A percentile compares a stretch with the other conserved stretches of the same genome.
These are phyloP conservation scores for Hippophae gyantsensis DNA, from an alignment of 306 rosid genomes.

Conservation along the genomic window DNA sequence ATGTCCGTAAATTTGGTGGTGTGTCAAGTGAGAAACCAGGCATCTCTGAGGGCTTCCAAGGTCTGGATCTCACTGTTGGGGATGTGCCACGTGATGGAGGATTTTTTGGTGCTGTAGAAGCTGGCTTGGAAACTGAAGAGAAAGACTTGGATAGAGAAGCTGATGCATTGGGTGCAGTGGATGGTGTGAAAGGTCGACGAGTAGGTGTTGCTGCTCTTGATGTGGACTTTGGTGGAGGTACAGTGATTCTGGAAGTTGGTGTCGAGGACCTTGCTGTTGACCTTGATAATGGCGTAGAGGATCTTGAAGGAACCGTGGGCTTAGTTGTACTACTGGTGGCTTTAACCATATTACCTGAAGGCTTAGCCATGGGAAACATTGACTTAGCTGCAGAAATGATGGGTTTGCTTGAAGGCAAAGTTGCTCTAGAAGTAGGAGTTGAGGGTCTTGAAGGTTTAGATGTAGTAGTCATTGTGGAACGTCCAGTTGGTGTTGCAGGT, in stretches of 20 bases:
- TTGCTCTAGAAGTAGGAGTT: slow-evolving; percentile 77
- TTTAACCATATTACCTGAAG: slow-evolving; percentile 20
- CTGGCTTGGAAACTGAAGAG: slow-evolving; percentile 49
- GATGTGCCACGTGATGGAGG: slow-evolving; percentile 80
- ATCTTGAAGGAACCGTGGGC: slow-evolving; percentile 58
- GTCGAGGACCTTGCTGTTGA: slow-evolving; percentile 74
- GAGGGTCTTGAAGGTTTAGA: slow-evolving; percentile 73
- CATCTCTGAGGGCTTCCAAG: slow-evolving; percentile 95
- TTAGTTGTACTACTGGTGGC: slow-evolving; percentile 32
- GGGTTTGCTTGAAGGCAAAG: slow-evolving; percentile 44
- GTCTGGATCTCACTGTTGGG: slow-evolving; percentile 79
- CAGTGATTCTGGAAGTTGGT: slow-evolving; percentile 67
- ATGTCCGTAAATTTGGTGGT: slow-evolving; percentile 86
- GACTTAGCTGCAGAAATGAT: slow-evolving; percentile 37
- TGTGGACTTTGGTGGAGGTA: slow-evolving; percentile 64
- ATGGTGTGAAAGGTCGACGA: slow-evolving; percentile 66
- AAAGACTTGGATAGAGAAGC: slow-evolving; percentile 42
- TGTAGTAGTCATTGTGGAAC: slow-evolving; percentile 44
- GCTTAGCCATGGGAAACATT: slow-evolving; percentile 39
- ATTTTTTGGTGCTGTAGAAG: slow-evolving; percentile 38
- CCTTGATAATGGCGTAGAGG: slow-evolving; percentile 75
- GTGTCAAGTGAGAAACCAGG: slow-evolving; percentile 89
- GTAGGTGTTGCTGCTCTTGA: slow-evolving; percentile 89
- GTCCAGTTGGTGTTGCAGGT: slow-evolving; percentile 79
- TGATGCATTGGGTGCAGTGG: slow-evolving; percentile 46